Conservation (phyloP, 2,329 filamentous ascomycete genomes). For the Byssoonygena ceratinophila region DNA sequence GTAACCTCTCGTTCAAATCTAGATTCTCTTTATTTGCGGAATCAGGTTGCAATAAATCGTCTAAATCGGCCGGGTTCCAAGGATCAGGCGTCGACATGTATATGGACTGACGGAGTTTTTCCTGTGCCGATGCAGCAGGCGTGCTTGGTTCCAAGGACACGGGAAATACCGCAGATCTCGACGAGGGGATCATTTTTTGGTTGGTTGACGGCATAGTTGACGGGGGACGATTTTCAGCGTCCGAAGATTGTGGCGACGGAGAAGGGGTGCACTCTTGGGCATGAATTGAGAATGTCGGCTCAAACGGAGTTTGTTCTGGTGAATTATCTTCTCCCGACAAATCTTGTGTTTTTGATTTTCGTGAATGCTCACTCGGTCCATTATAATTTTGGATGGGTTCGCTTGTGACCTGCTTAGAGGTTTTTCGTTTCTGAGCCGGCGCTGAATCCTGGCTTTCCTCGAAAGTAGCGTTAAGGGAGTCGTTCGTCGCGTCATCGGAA, state of each 20-base stretch:
- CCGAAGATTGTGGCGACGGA: slow-evolving; percentile 62
- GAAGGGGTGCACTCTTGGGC: slow-evolving; percentile 44
- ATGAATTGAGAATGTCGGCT: slow-evolving; percentile 25
- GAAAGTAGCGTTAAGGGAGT: neutral
- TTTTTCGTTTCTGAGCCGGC: neutral
- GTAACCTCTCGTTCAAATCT: slow-evolving; percentile 41
- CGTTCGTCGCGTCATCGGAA: neutral
- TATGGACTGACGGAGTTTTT: slow-evolving; percentile 40
- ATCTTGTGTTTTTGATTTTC: neutral
- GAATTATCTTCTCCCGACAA: neutral
- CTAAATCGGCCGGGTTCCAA: slow-evolving; percentile 69
- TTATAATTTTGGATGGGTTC: neutral
- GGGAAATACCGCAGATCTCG: slow-evolving; percentile 29
- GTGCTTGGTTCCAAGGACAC: slow-evolving; percentile 37
- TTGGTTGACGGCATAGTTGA: slow-evolving; percentile 50
- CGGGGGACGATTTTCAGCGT: slow-evolving; percentile 69
- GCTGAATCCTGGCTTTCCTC: neutral
- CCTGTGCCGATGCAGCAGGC: slow-evolving; percentile 52
- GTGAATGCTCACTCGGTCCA: neutral
- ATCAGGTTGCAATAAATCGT: slow-evolving; percentile 44
- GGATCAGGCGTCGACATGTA: slow-evolving; percentile 47
- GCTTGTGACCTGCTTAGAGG: neutral
- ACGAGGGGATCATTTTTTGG: slow-evolving; percentile 27
- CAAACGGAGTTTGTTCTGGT: neutral
- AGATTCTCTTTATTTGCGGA: slow-evolving; percentile 41